A percentile compares a stretch with the other conserved stretches of the same genome.
phyloP scores from a whole-genome alignment of 1,284 basidiomycete genomes.

The Pseudozyma hubeiensis region DNA sequence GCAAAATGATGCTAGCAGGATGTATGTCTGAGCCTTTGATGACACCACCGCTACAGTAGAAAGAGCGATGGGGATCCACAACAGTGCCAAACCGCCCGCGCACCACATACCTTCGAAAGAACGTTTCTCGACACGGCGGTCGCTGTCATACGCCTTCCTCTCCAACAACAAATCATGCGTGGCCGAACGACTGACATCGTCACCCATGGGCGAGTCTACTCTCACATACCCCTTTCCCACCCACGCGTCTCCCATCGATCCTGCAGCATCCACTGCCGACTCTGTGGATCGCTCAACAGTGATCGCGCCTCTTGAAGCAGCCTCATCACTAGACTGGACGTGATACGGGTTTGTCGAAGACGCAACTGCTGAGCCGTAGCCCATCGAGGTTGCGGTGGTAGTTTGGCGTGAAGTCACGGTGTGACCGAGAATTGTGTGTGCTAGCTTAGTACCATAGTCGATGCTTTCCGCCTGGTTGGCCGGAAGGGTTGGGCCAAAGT shows the following conservation, averaged over 20 bases:
- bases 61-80: slow-evolving; percentile 19
- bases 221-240: not conserved
- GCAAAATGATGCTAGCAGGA: slow-evolving; percentile 15
- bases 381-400: slow-evolving; percentile 10
- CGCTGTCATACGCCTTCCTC: not conserved
- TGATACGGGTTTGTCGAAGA: slow-evolving; percentile 35
- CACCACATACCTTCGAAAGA: no score
- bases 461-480: not conserved
- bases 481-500: slow-evolving; percentile 4
- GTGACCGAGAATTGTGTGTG: slow-evolving; percentile 4
- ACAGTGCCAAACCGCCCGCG: not conserved
- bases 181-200: not conserved
- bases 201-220: not conserved
- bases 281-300: no score
- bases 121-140: not conserved
- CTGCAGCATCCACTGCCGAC: no score
- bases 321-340: slow-evolving; percentile 1
- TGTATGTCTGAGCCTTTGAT: not conserved
- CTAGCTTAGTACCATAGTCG: slow-evolving; percentile 12
- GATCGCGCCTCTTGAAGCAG: not conserved
- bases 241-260: no score
- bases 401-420: slow-evolving; percentile 3
- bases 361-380: slow-evolving; percentile 25
- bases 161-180: slow-evolving; percentile 3
- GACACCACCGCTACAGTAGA: slow-evolving; percentile 3